Percentiles rank a stretch among this genome's conserved stretches.
Conservation (phyloP, 768 basidiomycete species). For the Bullera alba region DNA sequence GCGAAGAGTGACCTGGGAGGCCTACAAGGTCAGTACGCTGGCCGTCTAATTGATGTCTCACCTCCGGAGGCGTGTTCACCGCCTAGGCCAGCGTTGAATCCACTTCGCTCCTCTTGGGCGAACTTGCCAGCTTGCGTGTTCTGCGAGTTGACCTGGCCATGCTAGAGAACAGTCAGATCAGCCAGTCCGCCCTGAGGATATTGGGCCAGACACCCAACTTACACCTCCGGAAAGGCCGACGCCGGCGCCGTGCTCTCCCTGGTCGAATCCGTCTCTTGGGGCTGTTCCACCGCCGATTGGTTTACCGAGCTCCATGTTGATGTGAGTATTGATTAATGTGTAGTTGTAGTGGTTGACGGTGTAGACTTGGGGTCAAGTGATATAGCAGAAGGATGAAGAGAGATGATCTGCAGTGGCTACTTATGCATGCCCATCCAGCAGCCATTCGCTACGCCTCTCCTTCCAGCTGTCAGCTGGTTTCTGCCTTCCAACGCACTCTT, state of each 20-base stretch:
- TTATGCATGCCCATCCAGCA: no score
- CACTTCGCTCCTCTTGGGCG: slow-evolving; percentile 12
- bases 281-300: slow-evolving; percentile 15
- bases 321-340: neutral
- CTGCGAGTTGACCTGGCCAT: slow-evolving; percentile 7
- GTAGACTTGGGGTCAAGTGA: no score
- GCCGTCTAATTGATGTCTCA: neutral
- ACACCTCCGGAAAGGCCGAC: slow-evolving; percentile 33
- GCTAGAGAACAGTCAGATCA: neutral
- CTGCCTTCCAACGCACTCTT: no score
- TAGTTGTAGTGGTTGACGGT: neutral
- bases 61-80: slow-evolving; percentile 35
- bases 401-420: no score
- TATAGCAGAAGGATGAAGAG: no score
- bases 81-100: slow-evolving; percentile 29
- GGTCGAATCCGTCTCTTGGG: slow-evolving; percentile 17
- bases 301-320: slow-evolving; percentile 20
- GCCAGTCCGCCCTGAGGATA: neutral
- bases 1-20: slow-evolving; percentile 6
- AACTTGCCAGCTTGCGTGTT: slow-evolving; percentile 21
- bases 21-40: neutral
- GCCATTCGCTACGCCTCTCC: no score
- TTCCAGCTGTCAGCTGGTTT: no score
- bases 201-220: slow-evolving; percentile 4
- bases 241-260: slow-evolving; percentile 33